Evolutionary conservation across 2,329 filamentous ascomycete genomes (phyloP).

Genomic region (Aspergillus felis): DNA sequence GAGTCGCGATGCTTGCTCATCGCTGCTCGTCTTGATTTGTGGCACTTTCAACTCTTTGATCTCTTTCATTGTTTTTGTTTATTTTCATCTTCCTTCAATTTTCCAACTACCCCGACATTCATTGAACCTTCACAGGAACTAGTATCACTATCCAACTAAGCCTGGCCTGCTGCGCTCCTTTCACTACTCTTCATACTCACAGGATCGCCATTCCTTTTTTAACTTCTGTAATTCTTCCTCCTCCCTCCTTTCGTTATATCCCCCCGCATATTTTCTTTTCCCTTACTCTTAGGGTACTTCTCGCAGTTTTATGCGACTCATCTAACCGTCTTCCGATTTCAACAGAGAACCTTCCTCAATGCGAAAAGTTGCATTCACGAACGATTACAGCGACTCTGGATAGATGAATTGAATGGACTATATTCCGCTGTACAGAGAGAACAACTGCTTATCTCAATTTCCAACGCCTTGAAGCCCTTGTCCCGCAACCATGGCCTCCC

Average conservation of each 20-base stretch:
- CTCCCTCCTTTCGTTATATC: conserved; percentile 3
- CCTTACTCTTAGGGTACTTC: background rate
- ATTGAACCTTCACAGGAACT: conserved; percentile 12
- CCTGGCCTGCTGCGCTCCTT: conserved; percentile 10
- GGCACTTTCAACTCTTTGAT: conserved; percentile 9
- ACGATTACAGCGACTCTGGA: conserved; percentile 2
- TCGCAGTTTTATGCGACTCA: background rate
- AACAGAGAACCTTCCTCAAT: conserved; percentile 4
- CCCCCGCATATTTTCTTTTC: background rate
- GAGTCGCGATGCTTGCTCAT: conserved; percentile 14
- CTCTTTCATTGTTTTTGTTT: background rate
- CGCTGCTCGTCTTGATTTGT: conserved; percentile 8
- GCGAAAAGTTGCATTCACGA: conserved; percentile 5
- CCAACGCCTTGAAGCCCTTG: conserved; percentile 4
- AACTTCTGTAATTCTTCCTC: conserved; percentile 8
- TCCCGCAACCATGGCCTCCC: conserved; percentile 47
- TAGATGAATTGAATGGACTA: conserved; percentile 12
- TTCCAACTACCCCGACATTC: background rate
- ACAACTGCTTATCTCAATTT: background rate
- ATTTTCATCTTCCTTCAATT: background rate
- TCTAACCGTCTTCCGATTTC: conserved; percentile 5
- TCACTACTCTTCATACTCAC: conserved; percentile 3
- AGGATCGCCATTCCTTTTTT: conserved; percentile 19
- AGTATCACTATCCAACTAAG: conserved; percentile 7
- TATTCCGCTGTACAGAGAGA: background rate